Conservation (phyloP, 257 asterid species). For the Solanum tacnaense region DNA sequence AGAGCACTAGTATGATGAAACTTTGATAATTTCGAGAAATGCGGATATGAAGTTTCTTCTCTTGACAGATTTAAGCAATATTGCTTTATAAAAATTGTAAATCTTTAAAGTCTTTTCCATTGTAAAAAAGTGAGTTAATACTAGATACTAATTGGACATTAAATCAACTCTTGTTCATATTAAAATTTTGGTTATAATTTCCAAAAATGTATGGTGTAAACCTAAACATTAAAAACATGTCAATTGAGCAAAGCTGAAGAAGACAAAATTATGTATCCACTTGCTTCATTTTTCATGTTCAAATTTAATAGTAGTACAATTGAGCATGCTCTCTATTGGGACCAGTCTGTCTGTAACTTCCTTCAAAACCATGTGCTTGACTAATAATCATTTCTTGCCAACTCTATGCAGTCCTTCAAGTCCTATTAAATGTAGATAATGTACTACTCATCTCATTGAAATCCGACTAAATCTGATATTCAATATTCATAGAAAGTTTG, state of each 20-base stretch:
- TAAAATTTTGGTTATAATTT: not conserved
- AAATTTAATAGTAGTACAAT: not conserved
- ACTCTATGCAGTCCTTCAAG: too few species aligned
- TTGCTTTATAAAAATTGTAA: not conserved
- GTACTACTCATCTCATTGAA: too few species aligned
- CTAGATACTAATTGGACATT: not conserved
- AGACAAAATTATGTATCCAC: not conserved
- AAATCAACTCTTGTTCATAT: not conserved
- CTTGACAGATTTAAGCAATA: not conserved
- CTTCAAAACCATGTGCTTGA: too few species aligned
- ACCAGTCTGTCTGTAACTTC: too few species aligned
- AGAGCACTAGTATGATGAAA: not conserved
- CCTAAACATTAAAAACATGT: not conserved
- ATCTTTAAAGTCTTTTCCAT: not conserved
- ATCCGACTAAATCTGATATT: too few species aligned
- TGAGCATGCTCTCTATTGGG: too few species aligned
- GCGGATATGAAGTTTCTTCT: not conserved
- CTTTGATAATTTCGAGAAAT: not conserved
- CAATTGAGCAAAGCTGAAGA: not conserved
- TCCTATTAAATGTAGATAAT: too few species aligned
- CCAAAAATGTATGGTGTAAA: not conserved
- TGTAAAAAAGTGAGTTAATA: not conserved
- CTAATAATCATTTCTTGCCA: too few species aligned
- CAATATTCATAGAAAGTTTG: too few species aligned
- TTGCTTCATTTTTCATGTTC: not conserved